A percentile compares a stretch with the other conserved stretches of the same genome.
These are phyloP conservation scores for Coemansia sp. DNA, from an alignment of 192 early-diverging fungal genomes.

Conservation along the genomic window DNA sequence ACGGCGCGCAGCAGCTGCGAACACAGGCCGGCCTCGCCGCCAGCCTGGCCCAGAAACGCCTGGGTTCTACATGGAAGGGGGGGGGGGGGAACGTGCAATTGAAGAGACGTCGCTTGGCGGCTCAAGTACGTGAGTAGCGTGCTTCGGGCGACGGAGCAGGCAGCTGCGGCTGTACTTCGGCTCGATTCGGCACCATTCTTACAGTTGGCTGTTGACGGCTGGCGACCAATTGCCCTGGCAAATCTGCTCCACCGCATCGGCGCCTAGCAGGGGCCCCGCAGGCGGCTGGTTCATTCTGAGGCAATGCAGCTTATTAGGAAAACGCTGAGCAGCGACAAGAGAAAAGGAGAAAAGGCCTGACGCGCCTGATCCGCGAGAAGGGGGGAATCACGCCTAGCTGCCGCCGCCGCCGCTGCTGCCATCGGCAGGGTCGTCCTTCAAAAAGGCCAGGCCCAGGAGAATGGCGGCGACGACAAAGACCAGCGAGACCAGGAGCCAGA, in stretches of 20 bases:
- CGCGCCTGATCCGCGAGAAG: no score
- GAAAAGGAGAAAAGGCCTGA: background rate
- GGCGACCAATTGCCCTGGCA: constrained; percentile 29
- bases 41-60: constrained; percentile 14
- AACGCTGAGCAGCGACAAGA: no score
- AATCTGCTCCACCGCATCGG: constrained; percentile 25
- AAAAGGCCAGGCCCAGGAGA: constrained; percentile 69
- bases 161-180: background rate
- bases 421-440: constrained; percentile 65
- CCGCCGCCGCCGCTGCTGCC: no score
- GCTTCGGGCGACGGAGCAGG: no score
- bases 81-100: background rate
- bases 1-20: constrained; percentile 24
- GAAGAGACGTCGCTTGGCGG: background rate
- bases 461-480: constrained; percentile 75
- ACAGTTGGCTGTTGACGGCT: constrained; percentile 32
- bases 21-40: constrained; percentile 15
- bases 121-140: no score
- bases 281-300: constrained; percentile 4
- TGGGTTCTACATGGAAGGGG: constrained; percentile 33
- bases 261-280: constrained; percentile 11
- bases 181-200: constrained; percentile 1
- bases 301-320: background rate
- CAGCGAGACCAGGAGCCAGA: constrained; percentile 87
- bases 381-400: no score